phyloP scores from a whole-genome alignment of 352 stramenopile species.

The Phytophthora tubulina region DNA sequence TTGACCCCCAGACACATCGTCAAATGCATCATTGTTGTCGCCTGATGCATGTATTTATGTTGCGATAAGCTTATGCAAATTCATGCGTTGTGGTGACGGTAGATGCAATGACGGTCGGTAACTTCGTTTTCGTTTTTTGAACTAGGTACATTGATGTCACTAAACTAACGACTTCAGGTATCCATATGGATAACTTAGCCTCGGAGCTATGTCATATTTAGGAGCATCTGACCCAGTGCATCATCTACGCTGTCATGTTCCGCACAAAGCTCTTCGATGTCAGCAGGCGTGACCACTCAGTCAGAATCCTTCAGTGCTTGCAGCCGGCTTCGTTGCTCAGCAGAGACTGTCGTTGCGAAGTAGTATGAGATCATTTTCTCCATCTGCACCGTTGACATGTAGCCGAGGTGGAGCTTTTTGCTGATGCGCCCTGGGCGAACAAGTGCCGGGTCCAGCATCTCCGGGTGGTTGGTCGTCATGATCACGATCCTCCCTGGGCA shows the following conservation, averaged over 20 bases:
- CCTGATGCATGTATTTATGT: too few species aligned
- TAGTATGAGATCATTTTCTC: constrained; percentile 73
- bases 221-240: constrained; percentile 48
- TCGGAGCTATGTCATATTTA: neutral
- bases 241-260: constrained; percentile 44
- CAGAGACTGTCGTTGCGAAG: constrained; percentile 42
- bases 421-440: constrained; percentile 90
- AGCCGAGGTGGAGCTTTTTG: constrained; percentile 77
- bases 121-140: too few species aligned
- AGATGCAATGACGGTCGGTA: too few species aligned
- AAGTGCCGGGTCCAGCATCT: constrained; percentile 85
- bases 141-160: too few species aligned
- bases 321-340: constrained; percentile 28
- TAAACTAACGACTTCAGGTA: too few species aligned
- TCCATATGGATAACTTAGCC: too few species aligned
- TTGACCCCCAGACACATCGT: too few species aligned
- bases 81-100: too few species aligned
- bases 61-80: too few species aligned
- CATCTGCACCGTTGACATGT: constrained; percentile 55
- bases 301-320: constrained; percentile 7
- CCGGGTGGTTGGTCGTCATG: constrained; percentile 90
- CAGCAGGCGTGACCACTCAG: constrained; percentile 39
- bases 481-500: constrained; percentile 81
- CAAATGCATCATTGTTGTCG: too few species aligned
- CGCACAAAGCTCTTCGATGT: constrained; percentile 62